phyloP scores from a whole-genome alignment of 2,329 filamentous ascomycete genomes.

The Aspergillus brasiliensis region DNA sequence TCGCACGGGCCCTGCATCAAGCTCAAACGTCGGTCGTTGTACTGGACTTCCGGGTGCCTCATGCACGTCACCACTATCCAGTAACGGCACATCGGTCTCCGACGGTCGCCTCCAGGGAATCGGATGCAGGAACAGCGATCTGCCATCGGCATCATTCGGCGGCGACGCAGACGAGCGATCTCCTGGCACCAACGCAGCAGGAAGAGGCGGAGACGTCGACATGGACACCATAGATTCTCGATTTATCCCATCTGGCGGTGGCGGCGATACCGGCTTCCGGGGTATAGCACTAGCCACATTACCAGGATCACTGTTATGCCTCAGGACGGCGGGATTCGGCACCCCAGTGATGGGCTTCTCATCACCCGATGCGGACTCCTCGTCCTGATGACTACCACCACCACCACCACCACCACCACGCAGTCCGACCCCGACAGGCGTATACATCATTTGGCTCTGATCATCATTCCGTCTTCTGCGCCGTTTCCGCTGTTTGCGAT shows the following conservation, averaged over 20 bases:
- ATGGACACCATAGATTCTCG: background rate
- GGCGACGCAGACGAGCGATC: conserved; percentile 7
- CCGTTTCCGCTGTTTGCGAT: conserved; percentile 13
- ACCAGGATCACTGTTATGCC: background rate
- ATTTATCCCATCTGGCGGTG: background rate
- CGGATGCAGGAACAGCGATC: conserved; percentile 17
- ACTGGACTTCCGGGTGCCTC: conserved; percentile 17
- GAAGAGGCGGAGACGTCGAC: conserved; percentile 8
- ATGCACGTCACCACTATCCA: conserved; percentile 27
- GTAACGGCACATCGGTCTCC: conserved; percentile 24
- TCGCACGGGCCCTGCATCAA: conserved; percentile 23
- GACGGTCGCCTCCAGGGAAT: conserved; percentile 11
- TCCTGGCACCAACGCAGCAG: conserved; percentile 14
- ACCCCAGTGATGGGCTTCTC: background rate
- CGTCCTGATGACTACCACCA: background rate
- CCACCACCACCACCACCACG: no score
- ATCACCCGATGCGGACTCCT: background rate
- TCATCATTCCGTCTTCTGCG: conserved; percentile 4
- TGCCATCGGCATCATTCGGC: background rate
- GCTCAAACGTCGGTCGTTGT: conserved; percentile 19
- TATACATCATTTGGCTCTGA: background rate
- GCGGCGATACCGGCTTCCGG: conserved; percentile 18
- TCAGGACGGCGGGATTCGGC: no score
- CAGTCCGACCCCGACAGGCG: background rate
- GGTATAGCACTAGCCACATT: conserved; percentile 5